A percentile compares a stretch with the other conserved stretches of the same genome.
phyloP scores from a whole-genome alignment of 2,329 filamentous ascomycete genomes.

The Rhynchosporium secalis region DNA sequence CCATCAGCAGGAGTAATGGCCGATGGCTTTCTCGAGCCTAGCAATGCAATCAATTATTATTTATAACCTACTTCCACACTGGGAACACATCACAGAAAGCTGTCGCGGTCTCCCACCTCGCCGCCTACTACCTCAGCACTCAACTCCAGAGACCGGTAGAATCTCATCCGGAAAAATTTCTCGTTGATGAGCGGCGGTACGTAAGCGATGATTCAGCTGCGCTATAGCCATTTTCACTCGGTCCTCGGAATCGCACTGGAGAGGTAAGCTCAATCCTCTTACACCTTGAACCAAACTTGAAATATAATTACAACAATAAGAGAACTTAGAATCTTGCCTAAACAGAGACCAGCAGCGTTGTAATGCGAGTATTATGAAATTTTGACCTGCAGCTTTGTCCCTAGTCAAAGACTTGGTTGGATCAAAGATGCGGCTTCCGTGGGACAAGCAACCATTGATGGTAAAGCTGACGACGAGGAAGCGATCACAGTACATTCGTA shows the following conservation, averaged over 20 bases:
- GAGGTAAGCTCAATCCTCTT: constrained; percentile 18
- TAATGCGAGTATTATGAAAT: constrained; percentile 26
- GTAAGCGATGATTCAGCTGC: constrained; percentile 20
- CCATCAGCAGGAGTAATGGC: constrained; percentile 24
- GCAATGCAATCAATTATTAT: constrained; percentile 13
- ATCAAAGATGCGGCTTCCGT: constrained; percentile 26
- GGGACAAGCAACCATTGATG: constrained; percentile 27
- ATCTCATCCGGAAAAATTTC: constrained; percentile 39
- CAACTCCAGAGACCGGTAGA: constrained; percentile 31
- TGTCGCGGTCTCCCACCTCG: neutral
- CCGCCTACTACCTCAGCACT: constrained; percentile 4
- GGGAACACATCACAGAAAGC: constrained; percentile 6
- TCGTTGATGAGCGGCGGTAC: constrained; percentile 25
- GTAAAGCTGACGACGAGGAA: constrained; percentile 17
- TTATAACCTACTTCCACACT: no score
- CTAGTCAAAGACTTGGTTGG: constrained; percentile 20
- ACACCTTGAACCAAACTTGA: neutral
- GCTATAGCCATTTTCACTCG: constrained; percentile 19
- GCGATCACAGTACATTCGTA: neutral
- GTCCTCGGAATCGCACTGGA: constrained; percentile 19
- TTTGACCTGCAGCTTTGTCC: constrained; percentile 27
- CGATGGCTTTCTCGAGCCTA: constrained; percentile 23
- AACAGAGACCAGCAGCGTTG: constrained; percentile 29
- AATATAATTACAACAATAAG: neutral
- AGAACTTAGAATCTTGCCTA: constrained; percentile 21